Evolutionary conservation across 805 yeast genomes (phyloP), one percentile per base, ranked within the genome.

Genomic region (Teunomyces pallodes): DNA sequence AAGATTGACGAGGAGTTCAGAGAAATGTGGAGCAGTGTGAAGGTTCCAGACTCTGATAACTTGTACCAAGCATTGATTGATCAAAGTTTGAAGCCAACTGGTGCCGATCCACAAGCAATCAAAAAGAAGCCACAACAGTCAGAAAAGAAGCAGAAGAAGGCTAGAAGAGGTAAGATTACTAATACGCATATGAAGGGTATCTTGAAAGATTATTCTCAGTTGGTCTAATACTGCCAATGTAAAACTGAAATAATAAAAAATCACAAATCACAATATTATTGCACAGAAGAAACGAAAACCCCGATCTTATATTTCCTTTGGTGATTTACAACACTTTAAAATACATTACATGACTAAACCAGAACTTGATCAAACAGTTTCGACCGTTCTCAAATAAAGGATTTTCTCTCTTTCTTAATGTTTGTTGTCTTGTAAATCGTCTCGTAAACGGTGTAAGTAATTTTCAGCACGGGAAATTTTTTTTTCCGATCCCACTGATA

Each of bases 171-270:
- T 41, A 94, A 90, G 75, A 82, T 94, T 60, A 94, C 99, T 9
- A 94, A 94, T 66, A 86, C 96, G 2, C 99, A 94, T 68, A 87
- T 94, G 95, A 86, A 90, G 65, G 98, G 97, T 48, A 86, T 94
- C 20, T 81, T 94, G 62, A 90, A 87, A 68, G 99, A 94, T 62
- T 94, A 90, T 50, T 67, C 76, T 9, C 75, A 69, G 48, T 50
- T 70, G 39, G 74, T 67, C 5, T 68, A 50, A 49, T 39, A 14
- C 29, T 10, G 9, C 4, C n/a, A 17, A 12, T 29, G n/a, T 12
- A 20, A 20, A 20, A 29, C 3, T 29, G 31, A 29, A 3, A 9
- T 3, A 29, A 29, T 1, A 29, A 9, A 9, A 29, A 29, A 13
- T 13, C 16, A 16, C 9, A 40, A 28, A 36, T 3, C 8, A 24